Evolutionary conservation across 2,329 filamentous ascomycete genomes (phyloP), one percentile per base, ranked within the genome.

Genomic region (Aspergillus hiratsukae): DNA sequence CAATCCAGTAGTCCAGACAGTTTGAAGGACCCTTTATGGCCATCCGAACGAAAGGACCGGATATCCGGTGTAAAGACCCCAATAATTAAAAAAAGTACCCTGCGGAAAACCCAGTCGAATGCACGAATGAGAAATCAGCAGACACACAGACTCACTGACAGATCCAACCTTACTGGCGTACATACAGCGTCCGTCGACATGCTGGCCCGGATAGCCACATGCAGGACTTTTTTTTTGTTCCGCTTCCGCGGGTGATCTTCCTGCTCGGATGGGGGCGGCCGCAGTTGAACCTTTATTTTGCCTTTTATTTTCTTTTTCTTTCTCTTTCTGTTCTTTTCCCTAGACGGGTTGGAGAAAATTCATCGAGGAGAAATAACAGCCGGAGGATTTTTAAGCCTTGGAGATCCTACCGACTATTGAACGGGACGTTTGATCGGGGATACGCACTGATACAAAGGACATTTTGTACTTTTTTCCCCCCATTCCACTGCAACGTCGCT

Each of bases 341-440:
- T 43, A 10, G 6, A 37, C 5, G 31, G 31, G 31, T 37, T 37
- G 14, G 5, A 7, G 31, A 37, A 7, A 17, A 37, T 43, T 8
- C 2, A 21, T 43, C 40, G 40, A 43, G 40, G 40, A 11, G 40
- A 43, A 46, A 14, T 27, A 11, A 21, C 8, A n/a, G 21, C 19
- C 19, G 43, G 43, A 46, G 43, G 43, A 17, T 27, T 23, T 46
- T 46, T 10, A 9, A 23, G 21, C 21, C 10, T 43, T 17, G 19
- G 31, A 7, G 41, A 19, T 23, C 41, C 9, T 21, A 46, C 43
- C 23, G 43, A 46, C 43, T 27, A 25, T 46, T 46, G 43, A n/a
- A 49, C 25, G 25, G 49, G 29, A 54, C 55, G 52, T 58, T 60
- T 61, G 59, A 48, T 54, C 49, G 48, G 56, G 31, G 48, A 52